A percentile compares a stretch with the other conserved stretches of the same genome.
Evolutionary conservation across 1,284 basidiomycete genomes (phyloP).

Genomic region (Moniliella sp.): DNA sequence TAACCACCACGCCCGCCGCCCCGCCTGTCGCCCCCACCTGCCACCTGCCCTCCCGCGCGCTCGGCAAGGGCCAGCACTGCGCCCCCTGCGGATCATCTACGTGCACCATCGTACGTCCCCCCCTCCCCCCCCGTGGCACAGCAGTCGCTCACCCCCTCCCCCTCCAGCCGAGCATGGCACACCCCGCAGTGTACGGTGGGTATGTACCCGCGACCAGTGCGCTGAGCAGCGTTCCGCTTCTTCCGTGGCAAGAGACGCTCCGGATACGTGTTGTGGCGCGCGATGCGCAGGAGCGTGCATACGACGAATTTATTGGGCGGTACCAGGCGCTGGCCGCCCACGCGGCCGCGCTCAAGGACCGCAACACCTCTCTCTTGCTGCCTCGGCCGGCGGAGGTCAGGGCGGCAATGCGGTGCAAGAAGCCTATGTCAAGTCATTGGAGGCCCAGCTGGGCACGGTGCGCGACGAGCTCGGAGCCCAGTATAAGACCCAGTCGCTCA

Average conservation of each 20-base stretch:
- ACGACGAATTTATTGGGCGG: slow-evolving; percentile 1
- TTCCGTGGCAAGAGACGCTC: slow-evolving; percentile 5
- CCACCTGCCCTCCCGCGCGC: too few species aligned
- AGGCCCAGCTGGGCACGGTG: slow-evolving; percentile 4
- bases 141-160: too few species aligned
- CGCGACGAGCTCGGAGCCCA: slow-evolving; percentile 41
- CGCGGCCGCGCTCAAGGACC: slow-evolving; percentile 1
- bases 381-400: slow-evolving; percentile 2
- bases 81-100: too few species aligned
- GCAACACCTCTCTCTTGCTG: slow-evolving; percentile 3
- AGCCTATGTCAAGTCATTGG: slow-evolving; percentile 1
- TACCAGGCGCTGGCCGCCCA: slow-evolving; percentile 3
- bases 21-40: too few species aligned
- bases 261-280: background rate
- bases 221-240: too few species aligned
- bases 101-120: too few species aligned
- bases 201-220: too few species aligned
- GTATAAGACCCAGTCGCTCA: slow-evolving; percentile 88
- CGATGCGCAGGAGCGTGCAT: slow-evolving; percentile 1
- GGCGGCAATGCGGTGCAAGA: slow-evolving; percentile 43
- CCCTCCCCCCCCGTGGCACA: too few species aligned
- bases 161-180: too few species aligned
- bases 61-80: too few species aligned
- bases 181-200: too few species aligned
- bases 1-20: too few species aligned